Evolutionary conservation across 2,329 filamentous ascomycete genomes (phyloP).

Genomic region (Ceratocystiopsis minuta): DNA sequence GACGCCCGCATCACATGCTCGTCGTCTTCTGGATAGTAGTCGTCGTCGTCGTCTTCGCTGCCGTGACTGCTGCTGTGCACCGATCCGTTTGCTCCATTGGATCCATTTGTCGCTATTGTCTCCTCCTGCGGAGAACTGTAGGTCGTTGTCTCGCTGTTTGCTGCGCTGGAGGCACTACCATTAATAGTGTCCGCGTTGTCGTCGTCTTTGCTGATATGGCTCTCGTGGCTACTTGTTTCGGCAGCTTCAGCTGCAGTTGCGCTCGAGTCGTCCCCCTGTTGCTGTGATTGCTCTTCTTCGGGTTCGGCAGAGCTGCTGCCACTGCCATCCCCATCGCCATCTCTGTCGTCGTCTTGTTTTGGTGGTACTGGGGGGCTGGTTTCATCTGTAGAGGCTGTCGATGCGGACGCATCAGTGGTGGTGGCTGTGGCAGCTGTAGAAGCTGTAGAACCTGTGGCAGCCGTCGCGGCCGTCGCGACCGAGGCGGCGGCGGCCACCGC

Average conservation of each 20-base stretch:
- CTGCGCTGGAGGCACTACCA: no score
- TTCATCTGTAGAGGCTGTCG: no score
- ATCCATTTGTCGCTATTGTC: no score
- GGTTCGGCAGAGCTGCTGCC: background rate
- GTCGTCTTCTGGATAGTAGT: slow-evolving; percentile 69
- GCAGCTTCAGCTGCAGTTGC: no score
- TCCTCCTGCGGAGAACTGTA: no score
- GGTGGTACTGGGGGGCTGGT: no score
- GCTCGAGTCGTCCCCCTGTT: no score
- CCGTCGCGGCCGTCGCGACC: slow-evolving; percentile 17
- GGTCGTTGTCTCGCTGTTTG: no score
- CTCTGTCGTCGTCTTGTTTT: background rate
- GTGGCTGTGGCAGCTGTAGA: no score
- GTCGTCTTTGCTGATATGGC: background rate
- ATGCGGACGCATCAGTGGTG: no score
- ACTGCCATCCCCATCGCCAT: background rate
- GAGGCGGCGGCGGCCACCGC: slow-evolving; percentile 10
- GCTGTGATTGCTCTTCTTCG: no score
- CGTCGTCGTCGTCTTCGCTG: slow-evolving; percentile 22
- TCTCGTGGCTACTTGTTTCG: background rate
- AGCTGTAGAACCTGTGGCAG: slow-evolving; percentile 5
- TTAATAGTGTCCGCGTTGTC: background rate
- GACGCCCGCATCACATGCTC: slow-evolving; percentile 80
- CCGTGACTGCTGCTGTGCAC: slow-evolving; percentile 9
- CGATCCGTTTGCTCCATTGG: background rate